Conservation (phyloP, 495 filamentous ascomycete genomes). For the Schizothecium vesticola region DNA sequence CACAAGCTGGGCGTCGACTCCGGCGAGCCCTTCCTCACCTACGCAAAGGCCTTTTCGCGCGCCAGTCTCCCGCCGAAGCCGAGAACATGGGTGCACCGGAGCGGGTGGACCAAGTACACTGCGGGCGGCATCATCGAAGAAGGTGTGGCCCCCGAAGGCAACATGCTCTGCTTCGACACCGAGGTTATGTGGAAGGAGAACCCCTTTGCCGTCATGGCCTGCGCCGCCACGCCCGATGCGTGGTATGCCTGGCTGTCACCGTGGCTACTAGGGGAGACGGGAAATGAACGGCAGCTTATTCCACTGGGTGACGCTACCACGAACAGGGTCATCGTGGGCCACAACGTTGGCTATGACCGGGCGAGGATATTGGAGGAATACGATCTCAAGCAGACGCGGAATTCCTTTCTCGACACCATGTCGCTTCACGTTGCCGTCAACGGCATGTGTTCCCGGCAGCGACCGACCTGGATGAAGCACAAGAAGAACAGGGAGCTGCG, state of each 20-base stretch:
- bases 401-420: conserved; percentile 95
- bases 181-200: conserved; percentile 95
- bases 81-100: conserved; percentile 68
- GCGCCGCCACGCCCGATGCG: conserved; percentile 74
- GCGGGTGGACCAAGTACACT: conserved; percentile 93
- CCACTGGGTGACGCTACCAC: conserved; percentile 70
- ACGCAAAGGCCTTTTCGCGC: conserved; percentile 66
- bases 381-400: conserved; percentile 69
- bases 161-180: conserved; percentile 87
- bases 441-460: conserved; percentile 95
- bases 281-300: conserved; percentile 73
- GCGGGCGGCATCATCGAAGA: conserved; percentile 62
- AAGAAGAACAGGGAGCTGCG: conserved; percentile 81
- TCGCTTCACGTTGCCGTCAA: conserved; percentile 96
- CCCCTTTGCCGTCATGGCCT: conserved; percentile 92
- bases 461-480: conserved; percentile 94
- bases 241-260: conserved; percentile 99
- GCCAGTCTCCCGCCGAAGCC: conserved; percentile 67
- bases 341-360: conserved; percentile 95
- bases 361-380: conserved; percentile 90
- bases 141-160: conserved; percentile 70
- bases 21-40: conserved; percentile 76
- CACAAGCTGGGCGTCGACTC: conserved; percentile 81
- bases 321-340: conserved; percentile 76
- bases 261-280: conserved; percentile 81